These are phyloP conservation scores for Phytophthora macrochlamydospora DNA, from an alignment of 352 stramenopile genomes.

Conservation along the genomic window DNA sequence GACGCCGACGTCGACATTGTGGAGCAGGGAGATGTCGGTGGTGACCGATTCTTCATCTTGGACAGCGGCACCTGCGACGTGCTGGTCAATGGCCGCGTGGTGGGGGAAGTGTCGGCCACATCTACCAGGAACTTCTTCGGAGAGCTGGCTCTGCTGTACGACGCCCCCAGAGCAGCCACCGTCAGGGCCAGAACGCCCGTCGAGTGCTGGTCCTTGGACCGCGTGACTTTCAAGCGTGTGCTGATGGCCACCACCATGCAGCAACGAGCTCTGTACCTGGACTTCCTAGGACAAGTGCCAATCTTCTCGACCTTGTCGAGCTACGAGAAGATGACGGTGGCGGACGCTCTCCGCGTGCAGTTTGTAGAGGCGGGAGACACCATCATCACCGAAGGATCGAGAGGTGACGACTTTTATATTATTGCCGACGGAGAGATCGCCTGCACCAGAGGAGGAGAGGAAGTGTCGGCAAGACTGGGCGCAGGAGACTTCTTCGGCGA, in stretches of 20 bases:
- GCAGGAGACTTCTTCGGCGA: slow-evolving; percentile 75
- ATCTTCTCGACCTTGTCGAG: slow-evolving; percentile 79
- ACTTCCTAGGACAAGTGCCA: slow-evolving; percentile 67
- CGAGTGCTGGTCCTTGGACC: slow-evolving; percentile 90
- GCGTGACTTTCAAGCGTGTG: slow-evolving; percentile 72
- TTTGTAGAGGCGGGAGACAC: slow-evolving; percentile 48
- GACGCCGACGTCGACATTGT: slow-evolving; percentile 58
- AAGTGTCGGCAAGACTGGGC: slow-evolving; percentile 64
- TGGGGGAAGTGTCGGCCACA: slow-evolving; percentile 63
- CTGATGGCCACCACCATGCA: slow-evolving; percentile 75
- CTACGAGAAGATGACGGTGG: slow-evolving; percentile 79
- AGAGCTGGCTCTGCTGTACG: slow-evolving; percentile 94
- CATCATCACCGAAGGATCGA: slow-evolving; percentile 59
- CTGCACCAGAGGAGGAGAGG: slow-evolving; percentile 59
- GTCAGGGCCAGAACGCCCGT: slow-evolving; percentile 66
- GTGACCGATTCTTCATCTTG: slow-evolving; percentile 93
- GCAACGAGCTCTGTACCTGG: slow-evolving; percentile 59
- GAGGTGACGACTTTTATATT: slow-evolving; percentile 85
- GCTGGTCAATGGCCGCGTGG: slow-evolving; percentile 59
- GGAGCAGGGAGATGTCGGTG: slow-evolving; percentile 71
- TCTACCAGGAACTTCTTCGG: slow-evolving; percentile 84
- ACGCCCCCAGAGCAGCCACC: slow-evolving; percentile 89
- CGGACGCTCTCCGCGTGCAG: slow-evolving; percentile 64
- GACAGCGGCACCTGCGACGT: slow-evolving; percentile 85
- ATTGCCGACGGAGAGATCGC: slow-evolving; percentile 73